A percentile compares a stretch with the other conserved stretches of the same genome.
Evolutionary conservation across 371 early-diverging fungal genomes (phyloP).

Genomic region (Vavraia culicis): DNA sequence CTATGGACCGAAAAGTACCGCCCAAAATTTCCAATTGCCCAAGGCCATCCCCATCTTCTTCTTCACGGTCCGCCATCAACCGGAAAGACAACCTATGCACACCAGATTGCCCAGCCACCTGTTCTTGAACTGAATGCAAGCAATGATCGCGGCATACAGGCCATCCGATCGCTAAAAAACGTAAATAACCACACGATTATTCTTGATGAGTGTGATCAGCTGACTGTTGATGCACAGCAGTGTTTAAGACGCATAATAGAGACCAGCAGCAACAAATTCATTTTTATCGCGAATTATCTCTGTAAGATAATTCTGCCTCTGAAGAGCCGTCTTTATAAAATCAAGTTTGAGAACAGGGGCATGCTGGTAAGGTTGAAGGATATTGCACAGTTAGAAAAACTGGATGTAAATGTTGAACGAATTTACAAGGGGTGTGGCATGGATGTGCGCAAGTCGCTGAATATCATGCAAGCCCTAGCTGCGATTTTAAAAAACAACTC

Average conservation of each 20-base stretch:
- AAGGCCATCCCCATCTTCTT: constrained; percentile 65
- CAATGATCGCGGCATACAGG: constrained; percentile 42
- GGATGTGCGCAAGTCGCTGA: too few species aligned
- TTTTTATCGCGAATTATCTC: constrained; percentile 48
- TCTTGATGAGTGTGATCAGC: constrained; percentile 44
- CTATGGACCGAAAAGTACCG: constrained; percentile 45
- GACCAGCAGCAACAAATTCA: constrained; percentile 39
- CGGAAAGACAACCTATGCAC: constrained; percentile 89
- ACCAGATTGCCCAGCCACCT: constrained; percentile 52
- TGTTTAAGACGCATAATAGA: constrained; percentile 43
- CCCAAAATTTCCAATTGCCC: constrained; percentile 20
- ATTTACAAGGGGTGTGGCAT: too few species aligned
- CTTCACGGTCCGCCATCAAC: constrained; percentile 96
- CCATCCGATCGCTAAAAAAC: constrained; percentile 47
- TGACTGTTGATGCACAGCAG: constrained; percentile 44
- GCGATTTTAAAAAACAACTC: too few species aligned
- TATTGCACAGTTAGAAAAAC: too few species aligned
- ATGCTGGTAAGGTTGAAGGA: too few species aligned
- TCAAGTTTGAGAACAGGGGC: too few species aligned
- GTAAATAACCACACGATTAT: constrained; percentile 36
- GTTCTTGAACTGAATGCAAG: constrained; percentile 40
- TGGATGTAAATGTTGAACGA: too few species aligned
- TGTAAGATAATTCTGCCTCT: constrained; percentile 43
- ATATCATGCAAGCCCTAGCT: too few species aligned
- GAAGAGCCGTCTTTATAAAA: constrained; percentile 30